phyloP scores from a whole-genome alignment of 2,329 filamentous ascomycete species.

The Colletotrichum costaricense region DNA sequence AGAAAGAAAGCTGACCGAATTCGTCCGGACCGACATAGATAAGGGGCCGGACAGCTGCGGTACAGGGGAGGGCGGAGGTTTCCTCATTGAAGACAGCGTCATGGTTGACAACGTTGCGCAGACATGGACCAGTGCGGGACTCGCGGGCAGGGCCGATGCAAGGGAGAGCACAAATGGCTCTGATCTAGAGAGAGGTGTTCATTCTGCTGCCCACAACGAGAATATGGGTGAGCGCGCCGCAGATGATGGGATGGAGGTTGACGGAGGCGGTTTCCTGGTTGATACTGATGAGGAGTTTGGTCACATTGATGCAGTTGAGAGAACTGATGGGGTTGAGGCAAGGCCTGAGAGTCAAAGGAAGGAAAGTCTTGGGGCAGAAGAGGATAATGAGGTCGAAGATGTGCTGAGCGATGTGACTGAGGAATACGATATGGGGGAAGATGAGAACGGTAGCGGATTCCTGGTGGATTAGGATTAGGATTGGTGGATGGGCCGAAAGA shows the following conservation, averaged over 20 bases:
- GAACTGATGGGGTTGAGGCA: not conserved
- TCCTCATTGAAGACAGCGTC: not conserved
- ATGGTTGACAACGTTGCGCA: not conserved
- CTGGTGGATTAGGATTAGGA: constrained; percentile 48
- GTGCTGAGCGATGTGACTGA: constrained; percentile 54
- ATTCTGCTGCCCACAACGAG: not conserved
- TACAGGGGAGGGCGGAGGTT: constrained; percentile 3
- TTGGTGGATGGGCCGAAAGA: not conserved
- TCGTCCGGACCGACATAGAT: not conserved
- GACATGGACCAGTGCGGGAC: not conserved
- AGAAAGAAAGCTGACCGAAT: constrained; percentile 36
- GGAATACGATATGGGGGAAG: constrained; percentile 56
- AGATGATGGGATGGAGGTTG: too few relatives aligned
- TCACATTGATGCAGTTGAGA: not conserved
- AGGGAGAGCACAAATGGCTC: not conserved
- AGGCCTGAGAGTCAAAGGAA: constrained; percentile 23
- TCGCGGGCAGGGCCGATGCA: not conserved
- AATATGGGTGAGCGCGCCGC: not conserved
- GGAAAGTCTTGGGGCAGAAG: not conserved
- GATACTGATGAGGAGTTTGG: not conserved
- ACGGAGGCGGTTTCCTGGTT: not conserved
- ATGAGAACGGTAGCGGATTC: constrained; percentile 59
- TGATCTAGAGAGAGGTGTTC: not conserved
- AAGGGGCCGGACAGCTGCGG: not conserved
- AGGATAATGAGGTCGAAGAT: constrained; percentile 49